These are phyloP conservation scores for Orbilia blumenaviensis DNA, from an alignment of 2,329 filamentous ascomycete genomes.

Conservation along the genomic window DNA sequence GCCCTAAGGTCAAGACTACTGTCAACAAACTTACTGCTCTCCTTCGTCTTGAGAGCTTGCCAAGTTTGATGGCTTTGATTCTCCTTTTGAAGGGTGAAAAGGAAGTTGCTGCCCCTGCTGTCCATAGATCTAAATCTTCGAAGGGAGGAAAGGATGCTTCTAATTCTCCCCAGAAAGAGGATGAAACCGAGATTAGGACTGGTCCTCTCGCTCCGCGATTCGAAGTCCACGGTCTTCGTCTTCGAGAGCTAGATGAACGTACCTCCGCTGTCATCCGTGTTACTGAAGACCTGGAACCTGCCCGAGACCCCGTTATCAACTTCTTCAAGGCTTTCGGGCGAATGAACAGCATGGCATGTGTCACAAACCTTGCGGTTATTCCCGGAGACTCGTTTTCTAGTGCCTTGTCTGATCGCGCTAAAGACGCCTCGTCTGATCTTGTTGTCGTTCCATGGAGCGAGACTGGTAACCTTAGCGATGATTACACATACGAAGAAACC, in stretches of 20 bases:
- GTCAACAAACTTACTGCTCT: conserved; percentile 78
- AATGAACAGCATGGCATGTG: conserved; percentile 81
- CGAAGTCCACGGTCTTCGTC: conserved; percentile 80
- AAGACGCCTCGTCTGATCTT: conserved; percentile 75
- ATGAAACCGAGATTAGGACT: conserved; percentile 54
- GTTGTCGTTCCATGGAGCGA: conserved; percentile 91
- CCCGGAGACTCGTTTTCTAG: conserved; percentile 81
- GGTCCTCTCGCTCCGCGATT: conserved; percentile 61
- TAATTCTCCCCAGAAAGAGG: neutral
- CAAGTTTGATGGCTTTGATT: conserved; percentile 81
- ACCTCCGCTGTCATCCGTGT: conserved; percentile 97
- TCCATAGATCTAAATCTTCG: conserved; percentile 55
- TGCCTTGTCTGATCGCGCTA: conserved; percentile 75
- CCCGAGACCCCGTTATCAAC: conserved; percentile 85
- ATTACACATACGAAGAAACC: conserved; percentile 62
- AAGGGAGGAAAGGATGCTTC: conserved; percentile 41
- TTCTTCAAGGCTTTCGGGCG: conserved; percentile 88
- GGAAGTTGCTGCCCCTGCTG: conserved; percentile 58
- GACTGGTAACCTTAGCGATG: conserved; percentile 76
- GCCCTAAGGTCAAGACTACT: conserved; percentile 63
- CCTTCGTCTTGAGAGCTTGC: conserved; percentile 85
- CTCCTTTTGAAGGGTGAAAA: conserved; percentile 73
- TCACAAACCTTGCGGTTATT: conserved; percentile 80
- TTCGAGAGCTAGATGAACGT: conserved; percentile 88
- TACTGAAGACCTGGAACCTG: conserved; percentile 78